Base-by-base conservation (phyloP, 2,329 filamentous ascomycete genomes). In the Conoideocrella luteorostrata region DNA sequence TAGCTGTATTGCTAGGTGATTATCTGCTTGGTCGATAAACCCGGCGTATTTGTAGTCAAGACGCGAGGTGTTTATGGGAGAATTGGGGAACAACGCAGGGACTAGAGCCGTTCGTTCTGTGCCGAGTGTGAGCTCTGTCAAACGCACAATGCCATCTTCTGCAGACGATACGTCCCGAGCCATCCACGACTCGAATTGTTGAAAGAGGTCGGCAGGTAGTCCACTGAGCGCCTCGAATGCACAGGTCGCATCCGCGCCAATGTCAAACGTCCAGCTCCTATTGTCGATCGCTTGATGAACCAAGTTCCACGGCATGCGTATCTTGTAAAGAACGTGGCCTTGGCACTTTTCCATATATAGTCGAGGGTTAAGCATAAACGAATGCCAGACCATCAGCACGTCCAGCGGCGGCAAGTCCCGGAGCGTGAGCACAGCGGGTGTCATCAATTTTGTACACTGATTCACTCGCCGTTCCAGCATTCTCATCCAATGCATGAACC, bases 301-400 rank as follows among this genome's bases (percentile, higher is more conserved):
- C 0, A 23, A 21, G 3, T 45, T 20, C 56, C 54, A 57, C 0
- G 56, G 56, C 24, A 58, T 47, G 6, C 37, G 43, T 12, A 56
- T 12, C 3, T 24, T 43, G 22, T 51, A 55, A 1, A 56, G 41
- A 3, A 15, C 17, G 4, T 52, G 39, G 5, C 46, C 17, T 9
- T 37, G 38, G 20, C 53, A 58, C 1, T 32, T 36, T 1, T 46
- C 28, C 2, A 40, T 11, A 33, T 57, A 60, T 1, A 52, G 18
- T 1, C 40, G 45, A 1, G 63, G 60, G 23, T 67, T 66, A 3
- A 65, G 50, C 28, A 66, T 48, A 6, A 60, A 57, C 0, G 63
- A 51, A 38, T 67, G 64, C 63, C 62, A 67, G 1, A 64, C 58
- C 61, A 65, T 63, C 3, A 66, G 39, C 2, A 66, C 43, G 48